These are phyloP conservation scores for Torulaspora pretoriensis DNA, from an alignment of 1,139 yeast genomes.

Conservation along the genomic window DNA sequence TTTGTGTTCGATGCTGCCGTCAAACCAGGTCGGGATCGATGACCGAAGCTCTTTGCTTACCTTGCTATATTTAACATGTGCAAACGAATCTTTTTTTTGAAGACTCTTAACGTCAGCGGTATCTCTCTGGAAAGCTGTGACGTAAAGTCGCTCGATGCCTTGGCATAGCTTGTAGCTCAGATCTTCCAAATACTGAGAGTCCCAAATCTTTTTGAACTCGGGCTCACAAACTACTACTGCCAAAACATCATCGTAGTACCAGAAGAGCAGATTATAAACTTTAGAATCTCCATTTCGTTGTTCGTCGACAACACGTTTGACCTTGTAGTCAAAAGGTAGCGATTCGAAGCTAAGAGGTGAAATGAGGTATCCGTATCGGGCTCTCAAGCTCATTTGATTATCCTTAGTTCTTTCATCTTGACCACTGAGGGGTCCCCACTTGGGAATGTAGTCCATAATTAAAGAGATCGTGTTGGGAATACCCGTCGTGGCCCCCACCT, in stretches of 20 bases:
- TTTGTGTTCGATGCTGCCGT: slow-evolving; percentile 1
- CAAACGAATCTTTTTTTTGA: slow-evolving; percentile 15
- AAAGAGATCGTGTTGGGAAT: slow-evolving; percentile 32
- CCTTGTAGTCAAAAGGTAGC: slow-evolving; percentile 28
- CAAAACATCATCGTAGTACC: slow-evolving; percentile 32
- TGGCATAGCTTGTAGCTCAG: slow-evolving; percentile 23
- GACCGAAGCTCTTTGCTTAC: slow-evolving; percentile 14
- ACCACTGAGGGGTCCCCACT: slow-evolving; percentile 11
- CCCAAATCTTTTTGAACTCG: slow-evolving; percentile 30
- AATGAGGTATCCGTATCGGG: slow-evolving; percentile 30
- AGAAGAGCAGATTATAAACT: slow-evolving; percentile 27
- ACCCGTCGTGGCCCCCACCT: slow-evolving; percentile 36
- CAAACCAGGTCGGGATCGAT: slow-evolving; percentile 25
- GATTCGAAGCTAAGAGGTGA: slow-evolving; percentile 28
- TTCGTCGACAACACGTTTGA: slow-evolving; percentile 22
- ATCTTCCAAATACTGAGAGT: slow-evolving; percentile 27
- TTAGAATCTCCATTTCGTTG: slow-evolving; percentile 10
- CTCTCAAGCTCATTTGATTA: neutral
- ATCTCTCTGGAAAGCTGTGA: slow-evolving; percentile 10
- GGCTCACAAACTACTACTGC: slow-evolving; percentile 27
- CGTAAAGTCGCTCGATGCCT: slow-evolving; percentile 24
- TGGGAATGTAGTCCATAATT: slow-evolving; percentile 30
- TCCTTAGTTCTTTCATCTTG: neutral
- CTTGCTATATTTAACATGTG: slow-evolving; percentile 22
- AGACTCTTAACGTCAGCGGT: slow-evolving; percentile 2